phyloP scores from a whole-genome alignment of 352 stramenopile genomes.

The Pythium sukuiense region DNA sequence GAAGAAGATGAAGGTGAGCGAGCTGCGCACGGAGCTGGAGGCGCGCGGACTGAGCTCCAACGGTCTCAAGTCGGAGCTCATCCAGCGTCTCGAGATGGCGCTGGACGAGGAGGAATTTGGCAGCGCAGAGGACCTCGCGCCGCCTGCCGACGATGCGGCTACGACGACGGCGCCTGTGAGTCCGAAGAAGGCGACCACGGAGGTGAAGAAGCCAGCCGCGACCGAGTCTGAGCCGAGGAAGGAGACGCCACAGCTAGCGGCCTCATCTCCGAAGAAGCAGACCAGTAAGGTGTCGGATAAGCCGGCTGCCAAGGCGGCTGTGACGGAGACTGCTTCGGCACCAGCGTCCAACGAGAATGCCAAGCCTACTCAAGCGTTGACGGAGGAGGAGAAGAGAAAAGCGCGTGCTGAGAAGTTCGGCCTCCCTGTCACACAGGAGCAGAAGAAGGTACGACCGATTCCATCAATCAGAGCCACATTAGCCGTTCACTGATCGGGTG shows the following conservation, averaged over 20 bases:
- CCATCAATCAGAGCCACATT: neutral
- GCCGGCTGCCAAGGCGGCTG: slow-evolving; percentile 1
- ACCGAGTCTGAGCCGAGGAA: slow-evolving; percentile 12
- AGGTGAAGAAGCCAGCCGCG: slow-evolving; percentile 23
- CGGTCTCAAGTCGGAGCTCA: slow-evolving; percentile 88
- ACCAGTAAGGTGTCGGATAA: neutral
- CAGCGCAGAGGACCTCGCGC: slow-evolving; percentile 67
- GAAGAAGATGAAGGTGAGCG: slow-evolving; percentile 92
- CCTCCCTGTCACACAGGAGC: slow-evolving; percentile 63
- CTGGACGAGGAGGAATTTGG: slow-evolving; percentile 89
- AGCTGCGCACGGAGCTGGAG: slow-evolving; percentile 83
- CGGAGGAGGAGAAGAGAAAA: slow-evolving; percentile 80
- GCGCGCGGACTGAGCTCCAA: slow-evolving; percentile 79
- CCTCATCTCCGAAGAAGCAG: slow-evolving; percentile 18
- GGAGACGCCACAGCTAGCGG: slow-evolving; percentile 12
- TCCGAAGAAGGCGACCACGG: slow-evolving; percentile 20
- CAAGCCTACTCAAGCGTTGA: slow-evolving; percentile 33
- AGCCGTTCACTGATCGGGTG: neutral
- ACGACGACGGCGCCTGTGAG: slow-evolving; percentile 7
- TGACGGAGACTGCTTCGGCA: neutral
- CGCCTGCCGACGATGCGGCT: slow-evolving; percentile 28
- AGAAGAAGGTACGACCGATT: slow-evolving; percentile 61
- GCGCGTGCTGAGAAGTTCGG: slow-evolving; percentile 79
- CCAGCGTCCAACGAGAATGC: slow-evolving; percentile 16
- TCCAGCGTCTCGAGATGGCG: slow-evolving; percentile 85